Conservation (phyloP, 2,329 filamentous ascomycete genomes). For the Lachnellula suecica region DNA sequence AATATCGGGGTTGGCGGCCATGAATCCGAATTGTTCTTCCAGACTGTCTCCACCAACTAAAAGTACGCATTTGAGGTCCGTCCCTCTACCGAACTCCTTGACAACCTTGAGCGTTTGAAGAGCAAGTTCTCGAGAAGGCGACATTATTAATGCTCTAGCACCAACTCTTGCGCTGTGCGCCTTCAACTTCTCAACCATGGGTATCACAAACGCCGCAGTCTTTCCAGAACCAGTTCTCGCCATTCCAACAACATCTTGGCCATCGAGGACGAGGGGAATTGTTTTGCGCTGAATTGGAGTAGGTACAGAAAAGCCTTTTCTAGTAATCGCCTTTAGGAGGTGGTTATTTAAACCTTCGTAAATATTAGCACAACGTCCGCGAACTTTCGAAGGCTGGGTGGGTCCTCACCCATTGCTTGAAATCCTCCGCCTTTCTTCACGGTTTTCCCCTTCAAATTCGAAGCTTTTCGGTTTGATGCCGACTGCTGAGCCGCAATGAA, state of each 20-base stretch:
- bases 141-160: slow-evolving; percentile 82
- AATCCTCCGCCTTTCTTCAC: slow-evolving; percentile 97
- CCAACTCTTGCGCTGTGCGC: slow-evolving; percentile 85
- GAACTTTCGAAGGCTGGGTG: background rate
- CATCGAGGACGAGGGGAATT: slow-evolving; percentile 85
- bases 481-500: slow-evolving; percentile 90
- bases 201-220: slow-evolving; percentile 96
- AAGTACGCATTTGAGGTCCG: slow-evolving; percentile 85
- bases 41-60: slow-evolving; percentile 93
- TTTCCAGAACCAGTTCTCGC: slow-evolving; percentile 98
- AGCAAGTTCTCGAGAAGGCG: slow-evolving; percentile 89
- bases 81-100: slow-evolving; percentile 88
- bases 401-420: slow-evolving; percentile 78
- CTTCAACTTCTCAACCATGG: slow-evolving; percentile 94
- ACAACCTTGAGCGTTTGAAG: slow-evolving; percentile 95
- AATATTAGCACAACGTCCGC: slow-evolving; percentile 14
- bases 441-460: slow-evolving; percentile 78
- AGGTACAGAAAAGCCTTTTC: slow-evolving; percentile 93
- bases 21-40: slow-evolving; percentile 90
- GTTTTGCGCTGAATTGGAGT: slow-evolving; percentile 98
- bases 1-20: slow-evolving; percentile 94
- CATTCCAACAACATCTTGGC: slow-evolving; percentile 98
- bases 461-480: slow-evolving; percentile 81
- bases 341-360: slow-evolving; percentile 69
- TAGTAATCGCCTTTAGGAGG: slow-evolving; percentile 84